A percentile compares a stretch with the other conserved stretches of the same genome.
Evolutionary conservation across 495 filamentous ascomycete genomes (phyloP).

Genomic region (Chaetomium cochliodes): DNA sequence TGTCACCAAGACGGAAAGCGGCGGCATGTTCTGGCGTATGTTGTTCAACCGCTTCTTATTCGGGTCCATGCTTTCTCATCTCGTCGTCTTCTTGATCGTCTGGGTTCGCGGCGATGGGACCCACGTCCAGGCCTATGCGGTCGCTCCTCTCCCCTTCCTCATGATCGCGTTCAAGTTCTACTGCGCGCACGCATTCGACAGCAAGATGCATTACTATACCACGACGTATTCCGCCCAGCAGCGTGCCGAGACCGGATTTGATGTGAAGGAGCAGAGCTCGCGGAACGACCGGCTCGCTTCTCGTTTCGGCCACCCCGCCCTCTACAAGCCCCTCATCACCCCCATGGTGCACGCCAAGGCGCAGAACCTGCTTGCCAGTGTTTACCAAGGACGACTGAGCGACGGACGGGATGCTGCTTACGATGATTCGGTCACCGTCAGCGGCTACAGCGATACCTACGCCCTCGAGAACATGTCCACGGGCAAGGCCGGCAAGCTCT

Average conservation of each 20-base stretch:
- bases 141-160: slow-evolving; percentile 77
- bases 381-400: slow-evolving; percentile 78
- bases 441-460: slow-evolving; percentile 67
- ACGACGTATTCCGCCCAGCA: slow-evolving; percentile 61
- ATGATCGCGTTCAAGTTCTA: slow-evolving; percentile 84
- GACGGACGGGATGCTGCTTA: slow-evolving; percentile 51
- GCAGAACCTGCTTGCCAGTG: slow-evolving; percentile 71
- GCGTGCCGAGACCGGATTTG: slow-evolving; percentile 41
- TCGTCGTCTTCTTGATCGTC: slow-evolving; percentile 71
- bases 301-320: slow-evolving; percentile 86
- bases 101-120: slow-evolving; percentile 55
- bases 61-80: slow-evolving; percentile 72
- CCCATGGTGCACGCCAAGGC: slow-evolving; percentile 96
- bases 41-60: slow-evolving; percentile 91
- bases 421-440: slow-evolving; percentile 59
- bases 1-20: slow-evolving; percentile 92
- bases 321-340: slow-evolving; percentile 84
- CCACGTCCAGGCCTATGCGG: slow-evolving; percentile 60
- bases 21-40: slow-evolving; percentile 88
- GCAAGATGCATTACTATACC: slow-evolving; percentile 72
- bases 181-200: slow-evolving; percentile 74
- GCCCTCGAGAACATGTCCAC: slow-evolving; percentile 78
- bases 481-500: slow-evolving; percentile 66
- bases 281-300: slow-evolving; percentile 69
- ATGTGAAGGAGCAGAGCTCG: slow-evolving; percentile 44